phyloP scores from a whole-genome alignment of 164 flowering plant genomes.

The Tetrastigma voinierianum region DNA sequence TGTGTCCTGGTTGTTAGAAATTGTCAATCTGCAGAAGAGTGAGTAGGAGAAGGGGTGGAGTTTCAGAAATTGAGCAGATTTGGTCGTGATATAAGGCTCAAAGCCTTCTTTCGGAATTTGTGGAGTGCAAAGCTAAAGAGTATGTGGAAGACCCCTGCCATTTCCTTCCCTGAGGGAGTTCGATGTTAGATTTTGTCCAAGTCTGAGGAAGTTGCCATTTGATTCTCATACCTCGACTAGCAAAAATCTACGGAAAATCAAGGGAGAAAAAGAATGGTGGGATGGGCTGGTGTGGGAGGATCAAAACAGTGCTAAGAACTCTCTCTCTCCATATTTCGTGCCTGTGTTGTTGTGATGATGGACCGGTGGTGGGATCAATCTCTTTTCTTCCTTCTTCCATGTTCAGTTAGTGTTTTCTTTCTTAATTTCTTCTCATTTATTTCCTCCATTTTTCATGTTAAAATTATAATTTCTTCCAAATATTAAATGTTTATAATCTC shows the following conservation, averaged over 20 bases:
- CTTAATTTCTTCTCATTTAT: no score
- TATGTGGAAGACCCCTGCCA: background rate
- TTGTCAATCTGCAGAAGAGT: background rate
- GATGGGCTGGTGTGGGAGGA: slow-evolving; percentile 14
- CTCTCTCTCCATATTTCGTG: no score
- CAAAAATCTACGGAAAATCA: background rate
- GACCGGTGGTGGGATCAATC: no score
- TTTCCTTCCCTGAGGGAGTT: slow-evolving; percentile 3
- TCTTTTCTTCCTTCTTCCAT: no score
- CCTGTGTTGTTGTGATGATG: no score
- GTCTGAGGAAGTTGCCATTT: slow-evolving; percentile 1
- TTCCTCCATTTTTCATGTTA: no score
- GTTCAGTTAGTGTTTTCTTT: no score
- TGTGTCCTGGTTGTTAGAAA: background rate
- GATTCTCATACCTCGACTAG: background rate
- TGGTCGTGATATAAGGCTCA: background rate
- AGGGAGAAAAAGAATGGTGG: slow-evolving; percentile 10
- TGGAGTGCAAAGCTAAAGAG: background rate
- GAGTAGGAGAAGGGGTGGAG: background rate
- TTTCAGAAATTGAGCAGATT: no score
- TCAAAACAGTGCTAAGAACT: no score
- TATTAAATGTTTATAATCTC: no score
- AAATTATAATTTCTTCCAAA: no score
- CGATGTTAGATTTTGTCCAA: background rate
- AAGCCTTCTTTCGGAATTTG: background rate